Evolutionary conservation across 2,329 filamentous ascomycete species (phyloP), one percentile per base, ranked within the genome.

Genomic region (Ophiocordyceps camponoti-rufipedis): DNA sequence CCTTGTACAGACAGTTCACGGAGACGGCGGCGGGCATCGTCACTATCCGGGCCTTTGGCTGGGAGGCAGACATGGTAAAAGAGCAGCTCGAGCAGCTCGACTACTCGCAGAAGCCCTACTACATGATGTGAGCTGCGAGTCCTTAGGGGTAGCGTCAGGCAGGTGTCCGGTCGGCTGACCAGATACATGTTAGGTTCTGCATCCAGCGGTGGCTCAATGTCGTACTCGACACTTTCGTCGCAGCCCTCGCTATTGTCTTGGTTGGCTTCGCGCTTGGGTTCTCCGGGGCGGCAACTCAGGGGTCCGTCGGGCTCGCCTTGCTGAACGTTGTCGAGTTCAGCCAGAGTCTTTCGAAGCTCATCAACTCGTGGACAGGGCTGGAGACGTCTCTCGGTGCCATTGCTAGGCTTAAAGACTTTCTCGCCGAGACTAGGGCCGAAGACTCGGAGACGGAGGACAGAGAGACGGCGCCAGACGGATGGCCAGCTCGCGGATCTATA

Each of bases 381-480:
- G 58, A 58, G 28, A 59, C 56, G 1, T 52, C 53, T 0, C 49
- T 59, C 0, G 54, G 57, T 2, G 56, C 57, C 2, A 52, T 59
- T 6, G 47, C 54, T 3, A 48, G 55, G 7, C 49, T 55, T 9
- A 53, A 47, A n/a, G 46, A 48, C 0, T 56, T 56, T 28, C 51
- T 49, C 0, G 19, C 48, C 0, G 9, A 50, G 33, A 41, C 38
- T 0, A 53, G 51, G 2, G 48, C 45, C 0, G 53, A 55, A 13
- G 46, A 42, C 33, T 29, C 45, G 16, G 45, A 46, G 1, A 48
- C 28, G 51, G 53, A 18, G n/a, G n/a, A n/a, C 49, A 39, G 3
- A 44, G 31, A 5, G 11, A 28, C 6, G 10, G 85, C 87, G 29
- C 80, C 85, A 8, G n/a, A 38, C n/a, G 35, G 3, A 18, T 38